A percentile compares a stretch with the other conserved stretches of the same genome.
Conservation (phyloP, 805 yeast genomes). For the Hagleromyces aurorensis region DNA sequence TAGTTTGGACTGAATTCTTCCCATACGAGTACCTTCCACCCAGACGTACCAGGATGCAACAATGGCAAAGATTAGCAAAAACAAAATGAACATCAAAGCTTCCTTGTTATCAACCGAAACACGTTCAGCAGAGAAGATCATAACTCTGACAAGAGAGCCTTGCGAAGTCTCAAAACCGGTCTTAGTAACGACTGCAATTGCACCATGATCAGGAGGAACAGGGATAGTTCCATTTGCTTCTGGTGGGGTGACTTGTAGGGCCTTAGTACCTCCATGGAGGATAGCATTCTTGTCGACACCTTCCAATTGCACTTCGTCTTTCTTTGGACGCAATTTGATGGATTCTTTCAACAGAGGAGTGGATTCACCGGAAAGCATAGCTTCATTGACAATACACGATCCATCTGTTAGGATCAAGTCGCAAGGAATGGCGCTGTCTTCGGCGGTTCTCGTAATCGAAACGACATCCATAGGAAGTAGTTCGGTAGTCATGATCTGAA, state of each 20-base stretch:
- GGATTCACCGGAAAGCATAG: slow-evolving; percentile 98
- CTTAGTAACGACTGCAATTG: slow-evolving; percentile 79
- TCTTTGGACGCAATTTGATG: slow-evolving; percentile 68
- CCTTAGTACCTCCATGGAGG: slow-evolving; percentile 93
- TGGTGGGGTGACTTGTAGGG: slow-evolving; percentile 80
- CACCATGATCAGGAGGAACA: slow-evolving; percentile 84
- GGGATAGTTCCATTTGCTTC: slow-evolving; percentile 41
- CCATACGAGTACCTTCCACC: slow-evolving; percentile 95
- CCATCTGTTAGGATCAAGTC: slow-evolving; percentile 83
- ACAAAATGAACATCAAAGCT: slow-evolving; percentile 85
- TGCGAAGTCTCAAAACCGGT: slow-evolving; percentile 99
- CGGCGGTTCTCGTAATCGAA: slow-evolving; percentile 79
- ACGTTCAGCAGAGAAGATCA: slow-evolving; percentile 95
- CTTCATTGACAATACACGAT: slow-evolving; percentile 93
- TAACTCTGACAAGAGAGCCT: slow-evolving; percentile 93
- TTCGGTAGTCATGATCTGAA: slow-evolving; percentile 56
- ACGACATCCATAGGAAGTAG: slow-evolving; percentile 89
- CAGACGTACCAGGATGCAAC: slow-evolving; percentile 97
- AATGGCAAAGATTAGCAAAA: slow-evolving; percentile 82
- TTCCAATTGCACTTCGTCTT: slow-evolving; percentile 62
- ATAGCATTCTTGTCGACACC: slow-evolving; percentile 84
- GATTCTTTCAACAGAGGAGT: slow-evolving; percentile 95
- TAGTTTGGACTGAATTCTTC: slow-evolving; percentile 88
- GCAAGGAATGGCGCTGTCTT: slow-evolving; percentile 90
- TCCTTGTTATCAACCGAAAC: slow-evolving; percentile 94